phyloP scores from a whole-genome alignment of 1,284 basidiomycete species.

The Cutaneotrichosporon cyanovorans region DNA sequence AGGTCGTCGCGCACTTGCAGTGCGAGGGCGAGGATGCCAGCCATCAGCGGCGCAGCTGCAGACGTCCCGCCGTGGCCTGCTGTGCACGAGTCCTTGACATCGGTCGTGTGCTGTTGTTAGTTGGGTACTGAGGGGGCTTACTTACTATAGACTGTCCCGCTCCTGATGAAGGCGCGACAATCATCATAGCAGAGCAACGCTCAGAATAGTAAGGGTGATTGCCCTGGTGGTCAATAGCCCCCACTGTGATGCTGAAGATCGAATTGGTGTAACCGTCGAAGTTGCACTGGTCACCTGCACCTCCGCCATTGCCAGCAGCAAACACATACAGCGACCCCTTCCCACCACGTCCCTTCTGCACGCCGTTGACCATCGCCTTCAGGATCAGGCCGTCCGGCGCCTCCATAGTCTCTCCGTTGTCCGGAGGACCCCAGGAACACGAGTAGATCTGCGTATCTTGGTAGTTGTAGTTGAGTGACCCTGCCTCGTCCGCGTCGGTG shows the following conservation, averaged over 20 bases:
- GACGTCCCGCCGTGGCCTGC: conserved; percentile 88
- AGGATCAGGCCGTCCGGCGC: conserved; percentile 84
- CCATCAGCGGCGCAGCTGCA: conserved; percentile 93
- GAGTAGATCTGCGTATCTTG: conserved; percentile 90
- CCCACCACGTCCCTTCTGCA: conserved; percentile 81
- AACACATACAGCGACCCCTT: conserved; percentile 95
- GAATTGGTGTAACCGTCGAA: conserved; percentile 99
- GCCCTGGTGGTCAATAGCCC: conserved; percentile 85
- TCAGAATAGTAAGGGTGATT: conserved; percentile 96
- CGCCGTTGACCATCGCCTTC: conserved; percentile 90
- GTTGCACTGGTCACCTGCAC: conserved; percentile 92
- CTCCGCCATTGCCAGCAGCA: conserved; percentile 93
- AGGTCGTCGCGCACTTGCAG: conserved; percentile 81
- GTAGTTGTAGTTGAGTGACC: conserved; percentile 83
- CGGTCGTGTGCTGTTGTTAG: conserved; percentile 73
- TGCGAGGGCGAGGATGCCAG: conserved; percentile 81
- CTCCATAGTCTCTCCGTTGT: conserved; percentile 93
- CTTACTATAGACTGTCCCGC: conserved; percentile 82
- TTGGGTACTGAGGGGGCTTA: background rate
- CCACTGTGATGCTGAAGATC: conserved; percentile 92
- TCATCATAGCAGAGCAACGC: conserved; percentile 90
- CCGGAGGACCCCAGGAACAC: conserved; percentile 97
- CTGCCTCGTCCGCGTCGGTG: conserved; percentile 94
- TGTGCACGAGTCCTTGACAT: conserved; percentile 63
- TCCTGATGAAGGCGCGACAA: conserved; percentile 95